These are phyloP conservation scores for Trametes cingulata DNA, from an alignment of 768 basidiomycete species.

Conservation along the genomic window DNA sequence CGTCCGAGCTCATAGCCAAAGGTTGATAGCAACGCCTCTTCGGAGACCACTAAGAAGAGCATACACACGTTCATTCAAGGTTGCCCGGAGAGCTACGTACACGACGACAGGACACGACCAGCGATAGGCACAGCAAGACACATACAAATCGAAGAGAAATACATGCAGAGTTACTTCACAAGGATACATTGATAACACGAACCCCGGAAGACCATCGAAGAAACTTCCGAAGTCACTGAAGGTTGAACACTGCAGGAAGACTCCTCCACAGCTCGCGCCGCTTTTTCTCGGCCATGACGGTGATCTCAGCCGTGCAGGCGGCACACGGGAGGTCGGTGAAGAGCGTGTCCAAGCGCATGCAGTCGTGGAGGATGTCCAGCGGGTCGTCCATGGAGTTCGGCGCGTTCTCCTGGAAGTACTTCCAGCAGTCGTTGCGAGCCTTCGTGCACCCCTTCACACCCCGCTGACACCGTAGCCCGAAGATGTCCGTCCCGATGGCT, in stretches of 20 bases:
- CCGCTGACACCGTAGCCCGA: slow-evolving; percentile 29
- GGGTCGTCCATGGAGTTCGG: slow-evolving; percentile 35
- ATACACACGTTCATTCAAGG: too few species aligned
- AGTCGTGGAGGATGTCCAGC: slow-evolving; percentile 33
- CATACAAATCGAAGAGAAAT: neutral
- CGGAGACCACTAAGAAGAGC: too few species aligned
- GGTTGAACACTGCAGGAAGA: slow-evolving; percentile 32
- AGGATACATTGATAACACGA: neutral
- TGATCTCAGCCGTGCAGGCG: slow-evolving; percentile 29
- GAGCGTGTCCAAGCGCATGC: slow-evolving; percentile 29
- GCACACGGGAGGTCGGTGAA: slow-evolving; percentile 32
- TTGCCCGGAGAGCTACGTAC: too few species aligned
- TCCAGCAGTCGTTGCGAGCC: slow-evolving; percentile 32
- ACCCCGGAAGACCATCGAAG: neutral
- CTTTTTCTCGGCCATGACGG: slow-evolving; percentile 30
- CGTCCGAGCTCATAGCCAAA: too few species aligned
- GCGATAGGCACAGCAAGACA: neutral
- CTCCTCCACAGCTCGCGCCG: slow-evolving; percentile 32
- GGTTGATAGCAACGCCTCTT: too few species aligned
- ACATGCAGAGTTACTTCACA: neutral
- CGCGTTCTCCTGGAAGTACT: slow-evolving; percentile 35
- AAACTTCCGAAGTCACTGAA: slow-evolving; percentile 14
- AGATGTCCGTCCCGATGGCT: slow-evolving; percentile 32
- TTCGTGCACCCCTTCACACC: slow-evolving; percentile 29
- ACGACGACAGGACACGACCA: too few species aligned